Percentiles rank a stretch among this genome's conserved stretches.
These are phyloP conservation scores for Withania somnifera DNA, from an alignment of 305 asterid species.

Conservation along the genomic window DNA sequence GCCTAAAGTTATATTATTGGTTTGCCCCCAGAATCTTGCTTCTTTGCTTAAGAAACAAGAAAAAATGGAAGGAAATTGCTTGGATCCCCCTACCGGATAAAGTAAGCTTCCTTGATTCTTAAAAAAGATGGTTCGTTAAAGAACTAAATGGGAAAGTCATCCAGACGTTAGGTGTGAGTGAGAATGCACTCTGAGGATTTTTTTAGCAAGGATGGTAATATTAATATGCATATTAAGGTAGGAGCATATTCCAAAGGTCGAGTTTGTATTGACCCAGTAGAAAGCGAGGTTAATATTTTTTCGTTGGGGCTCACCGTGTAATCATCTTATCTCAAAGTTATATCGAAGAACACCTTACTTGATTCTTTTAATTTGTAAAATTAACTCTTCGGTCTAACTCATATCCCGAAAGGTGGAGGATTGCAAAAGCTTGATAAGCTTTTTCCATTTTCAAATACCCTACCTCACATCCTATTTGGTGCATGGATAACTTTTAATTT, in stretches of 20 bases:
- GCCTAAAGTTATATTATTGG: constrained; percentile 17
- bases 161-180: background rate
- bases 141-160: constrained; percentile 5
- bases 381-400: no score
- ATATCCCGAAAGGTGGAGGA: no score
- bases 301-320: no score
- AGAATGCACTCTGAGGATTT: background rate
- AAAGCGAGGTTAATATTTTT: no score
- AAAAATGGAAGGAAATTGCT: background rate
- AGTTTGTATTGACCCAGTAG: no score
- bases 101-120: constrained; percentile 16
- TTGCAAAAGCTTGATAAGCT: no score
- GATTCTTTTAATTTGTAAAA: background rate
- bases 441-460: no score
- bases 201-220: background rate
- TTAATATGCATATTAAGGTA: no score
- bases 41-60: constrained; percentile 14
- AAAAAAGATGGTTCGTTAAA: background rate
- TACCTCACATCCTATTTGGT: no score
- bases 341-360: background rate
- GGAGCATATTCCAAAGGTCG: no score
- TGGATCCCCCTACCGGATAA: constrained; percentile 3
- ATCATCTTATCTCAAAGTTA: background rate
- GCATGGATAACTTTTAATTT: no score
- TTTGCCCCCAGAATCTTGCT: constrained; percentile 1